Percentiles rank a stretch among this genome's conserved stretches.
phyloP scores from a whole-genome alignment of 2,329 filamentous ascomycete species.

The Podosphaera aphanis region DNA sequence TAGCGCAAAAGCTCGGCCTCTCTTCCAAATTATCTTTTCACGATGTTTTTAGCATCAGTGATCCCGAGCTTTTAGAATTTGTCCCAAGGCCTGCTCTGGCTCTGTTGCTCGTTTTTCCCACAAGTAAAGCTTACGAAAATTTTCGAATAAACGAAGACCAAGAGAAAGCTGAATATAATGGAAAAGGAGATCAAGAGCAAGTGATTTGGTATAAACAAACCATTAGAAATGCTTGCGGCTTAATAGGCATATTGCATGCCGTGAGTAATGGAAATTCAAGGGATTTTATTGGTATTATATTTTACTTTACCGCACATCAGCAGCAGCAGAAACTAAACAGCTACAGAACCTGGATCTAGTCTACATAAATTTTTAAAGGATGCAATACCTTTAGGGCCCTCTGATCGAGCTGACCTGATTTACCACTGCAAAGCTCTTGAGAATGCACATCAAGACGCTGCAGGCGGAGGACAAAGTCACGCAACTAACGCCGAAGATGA shows the following conservation, averaged over 20 bases:
- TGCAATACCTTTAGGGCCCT: slow-evolving; percentile 46
- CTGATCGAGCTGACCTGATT: slow-evolving; percentile 46
- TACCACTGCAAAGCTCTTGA: slow-evolving; percentile 62
- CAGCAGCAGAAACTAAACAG: slow-evolving; percentile 15
- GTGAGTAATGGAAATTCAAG: slow-evolving; percentile 53
- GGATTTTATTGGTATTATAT: slow-evolving; percentile 56
- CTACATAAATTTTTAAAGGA: slow-evolving; percentile 41
- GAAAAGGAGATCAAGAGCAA: slow-evolving; percentile 43
- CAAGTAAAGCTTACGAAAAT: slow-evolving; percentile 58
- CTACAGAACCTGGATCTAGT: slow-evolving; percentile 24
- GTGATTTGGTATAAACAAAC: slow-evolving; percentile 93
- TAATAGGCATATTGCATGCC: slow-evolving; percentile 74
- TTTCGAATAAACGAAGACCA: slow-evolving; percentile 55
- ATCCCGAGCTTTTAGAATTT: slow-evolving; percentile 67
- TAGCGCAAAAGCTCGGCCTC: slow-evolving; percentile 68
- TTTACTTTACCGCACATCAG: not conserved
- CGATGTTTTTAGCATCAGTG: slow-evolving; percentile 82
- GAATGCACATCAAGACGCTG: slow-evolving; percentile 58
- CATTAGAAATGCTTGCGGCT: slow-evolving; percentile 78
- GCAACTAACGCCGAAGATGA: slow-evolving; percentile 55
- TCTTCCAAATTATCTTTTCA: slow-evolving; percentile 54
- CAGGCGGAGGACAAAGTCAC: slow-evolving; percentile 51
- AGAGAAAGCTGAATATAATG: slow-evolving; percentile 36
- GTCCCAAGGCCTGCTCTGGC: slow-evolving; percentile 75
- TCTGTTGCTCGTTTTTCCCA: slow-evolving; percentile 79